A percentile compares a stretch with the other conserved stretches of the same genome.
These are phyloP conservation scores for Boletus rex-veris DNA, from an alignment of 768 basidiomycete genomes.

Conservation along the genomic window DNA sequence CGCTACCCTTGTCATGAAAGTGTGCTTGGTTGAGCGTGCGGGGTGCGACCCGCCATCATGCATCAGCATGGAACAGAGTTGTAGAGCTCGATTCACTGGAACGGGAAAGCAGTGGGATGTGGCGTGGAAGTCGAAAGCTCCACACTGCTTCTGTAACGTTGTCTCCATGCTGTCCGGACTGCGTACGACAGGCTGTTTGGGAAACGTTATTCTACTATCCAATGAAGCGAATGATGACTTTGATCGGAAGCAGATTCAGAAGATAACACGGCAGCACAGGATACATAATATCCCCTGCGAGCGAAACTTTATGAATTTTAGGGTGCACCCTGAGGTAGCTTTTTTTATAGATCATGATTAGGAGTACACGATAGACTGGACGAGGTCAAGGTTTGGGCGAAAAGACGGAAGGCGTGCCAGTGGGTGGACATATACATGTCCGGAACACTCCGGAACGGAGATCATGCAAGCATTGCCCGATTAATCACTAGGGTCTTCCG, in stretches of 20 bases:
- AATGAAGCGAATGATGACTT: constrained; percentile 10
- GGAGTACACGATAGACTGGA: constrained; percentile 8
- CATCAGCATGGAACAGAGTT: constrained; percentile 12
- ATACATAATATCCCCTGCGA: constrained; percentile 33
- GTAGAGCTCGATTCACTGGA: constrained; percentile 4
- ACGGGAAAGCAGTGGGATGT: neutral
- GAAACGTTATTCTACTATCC: constrained; percentile 20
- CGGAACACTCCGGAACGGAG: constrained; percentile 27
- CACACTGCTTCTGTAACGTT: constrained; percentile 23
- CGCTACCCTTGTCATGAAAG: constrained; percentile 9
- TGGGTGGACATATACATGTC: neutral
- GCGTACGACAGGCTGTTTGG: constrained; percentile 9
- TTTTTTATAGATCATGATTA: constrained; percentile 14
- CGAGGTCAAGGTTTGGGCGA: constrained; percentile 5
- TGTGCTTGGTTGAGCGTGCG: constrained; percentile 16
- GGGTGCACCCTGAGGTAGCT: constrained; percentile 32
- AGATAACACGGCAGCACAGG: constrained; percentile 14
- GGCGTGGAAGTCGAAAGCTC: constrained; percentile 12
- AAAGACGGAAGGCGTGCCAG: constrained; percentile 5
- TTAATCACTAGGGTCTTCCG: neutral
- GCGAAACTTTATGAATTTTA: constrained; percentile 22
- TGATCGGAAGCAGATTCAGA: constrained; percentile 25
- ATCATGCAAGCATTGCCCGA: constrained; percentile 10
- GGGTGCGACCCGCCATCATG: neutral
- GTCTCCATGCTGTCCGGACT: constrained; percentile 18